These are phyloP conservation scores for Osmanthus fragrans DNA, from an alignment of 257 asterid genomes.

Conservation along the genomic window DNA sequence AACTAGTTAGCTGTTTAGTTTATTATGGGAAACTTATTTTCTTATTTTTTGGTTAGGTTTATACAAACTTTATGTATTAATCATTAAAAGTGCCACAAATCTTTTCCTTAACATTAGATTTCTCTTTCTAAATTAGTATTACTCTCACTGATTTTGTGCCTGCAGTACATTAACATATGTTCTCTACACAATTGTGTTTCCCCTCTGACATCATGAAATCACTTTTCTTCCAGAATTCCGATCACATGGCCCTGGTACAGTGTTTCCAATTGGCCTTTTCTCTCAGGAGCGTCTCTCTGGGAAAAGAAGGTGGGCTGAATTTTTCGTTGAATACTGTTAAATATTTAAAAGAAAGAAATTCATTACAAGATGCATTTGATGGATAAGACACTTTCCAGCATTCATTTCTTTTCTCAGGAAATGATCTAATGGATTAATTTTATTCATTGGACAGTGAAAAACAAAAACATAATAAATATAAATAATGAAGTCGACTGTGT, in stretches of 20 bases:
- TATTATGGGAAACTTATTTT: not conserved
- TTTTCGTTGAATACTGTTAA: conserved; percentile 3
- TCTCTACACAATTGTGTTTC: not conserved
- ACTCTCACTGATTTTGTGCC: not conserved
- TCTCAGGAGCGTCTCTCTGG: conserved; percentile 41
- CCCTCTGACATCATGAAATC: conserved; percentile 5
- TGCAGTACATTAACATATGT: not conserved
- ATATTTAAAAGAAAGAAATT: not conserved
- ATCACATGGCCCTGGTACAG: conserved; percentile 44
- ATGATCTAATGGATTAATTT: not conserved
- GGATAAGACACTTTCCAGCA: not conserved
- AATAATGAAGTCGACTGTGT: not conserved
- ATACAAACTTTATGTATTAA: not conserved
- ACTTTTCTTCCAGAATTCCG: conserved; percentile 35
- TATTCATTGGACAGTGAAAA: not conserved
- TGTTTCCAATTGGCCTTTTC: conserved; percentile 55
- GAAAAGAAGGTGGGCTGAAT: conserved; percentile 39
- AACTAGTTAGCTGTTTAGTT: not conserved
- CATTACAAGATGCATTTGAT: not conserved
- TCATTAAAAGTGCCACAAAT: not conserved
- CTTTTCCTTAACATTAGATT: not conserved
- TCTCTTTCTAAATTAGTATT: too few species aligned
- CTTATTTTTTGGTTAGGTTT: not conserved
- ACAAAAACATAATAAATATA: not conserved
- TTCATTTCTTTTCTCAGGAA: conserved; percentile 6